phyloP scores from a whole-genome alignment of 306 rosid genomes.

The Neltuma alba region DNA sequence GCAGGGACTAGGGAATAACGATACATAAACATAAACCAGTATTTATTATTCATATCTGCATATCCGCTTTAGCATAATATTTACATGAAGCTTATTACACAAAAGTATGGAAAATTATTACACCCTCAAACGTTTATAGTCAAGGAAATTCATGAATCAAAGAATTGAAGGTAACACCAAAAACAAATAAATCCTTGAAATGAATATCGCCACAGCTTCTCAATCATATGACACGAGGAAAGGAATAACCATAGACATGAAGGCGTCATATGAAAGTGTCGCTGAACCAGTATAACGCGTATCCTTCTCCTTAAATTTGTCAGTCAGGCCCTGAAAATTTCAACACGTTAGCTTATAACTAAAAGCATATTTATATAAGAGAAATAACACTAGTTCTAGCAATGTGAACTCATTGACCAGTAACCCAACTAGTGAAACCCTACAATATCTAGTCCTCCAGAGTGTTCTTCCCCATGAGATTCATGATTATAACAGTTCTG shows the following conservation, averaged over 20 bases:
- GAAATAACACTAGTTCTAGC: background rate
- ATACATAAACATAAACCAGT: too few relatives aligned
- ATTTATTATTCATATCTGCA: background rate
- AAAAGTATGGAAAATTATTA: conserved; percentile 9
- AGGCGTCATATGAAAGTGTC: conserved; percentile 58
- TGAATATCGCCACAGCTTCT: conserved; percentile 14
- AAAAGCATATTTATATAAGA: background rate
- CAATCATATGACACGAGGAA: conserved; percentile 79
- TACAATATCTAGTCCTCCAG: conserved; percentile 4
- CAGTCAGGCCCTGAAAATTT: conserved; percentile 85
- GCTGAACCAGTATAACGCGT: conserved; percentile 64
- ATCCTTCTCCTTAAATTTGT: conserved; percentile 89
- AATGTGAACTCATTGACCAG: conserved; percentile 2
- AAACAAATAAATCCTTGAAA: conserved; percentile 24
- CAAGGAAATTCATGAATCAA: conserved; percentile 36
- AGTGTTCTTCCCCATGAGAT: background rate
- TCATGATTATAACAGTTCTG: background rate
- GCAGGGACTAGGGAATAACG: background rate
- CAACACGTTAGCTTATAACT: conserved; percentile 12
- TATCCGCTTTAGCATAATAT: background rate
- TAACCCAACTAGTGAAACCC: conserved; percentile 1
- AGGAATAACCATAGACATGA: conserved; percentile 83
- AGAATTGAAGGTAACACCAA: conserved; percentile 39
- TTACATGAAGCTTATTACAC: background rate
- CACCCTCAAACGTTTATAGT: conserved; percentile 21